Percentiles rank a stretch among this genome's conserved stretches.
phyloP scores from a whole-genome alignment of 2,329 filamentous ascomycete species.

The Xylariaceae sp. region DNA sequence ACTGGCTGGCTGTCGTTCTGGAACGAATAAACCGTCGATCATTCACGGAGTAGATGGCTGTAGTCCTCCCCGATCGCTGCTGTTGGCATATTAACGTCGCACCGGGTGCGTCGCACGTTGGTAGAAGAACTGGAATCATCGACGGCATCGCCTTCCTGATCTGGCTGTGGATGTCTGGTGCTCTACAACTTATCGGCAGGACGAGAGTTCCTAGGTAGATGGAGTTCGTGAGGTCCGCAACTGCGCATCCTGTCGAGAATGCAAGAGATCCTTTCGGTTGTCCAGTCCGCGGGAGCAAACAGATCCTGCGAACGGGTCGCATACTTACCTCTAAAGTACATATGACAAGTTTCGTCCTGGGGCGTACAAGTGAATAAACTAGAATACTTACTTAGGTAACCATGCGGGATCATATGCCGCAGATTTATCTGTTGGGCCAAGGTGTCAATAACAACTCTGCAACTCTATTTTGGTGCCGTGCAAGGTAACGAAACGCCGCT shows the following conservation, averaged over 20 bases:
- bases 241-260: constrained; percentile 8
- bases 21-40: not conserved
- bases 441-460: not conserved
- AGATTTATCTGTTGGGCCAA: not conserved
- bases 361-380: no score
- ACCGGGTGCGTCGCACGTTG: constrained; percentile 1
- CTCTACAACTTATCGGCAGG: constrained; percentile 4
- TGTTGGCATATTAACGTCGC: not conserved
- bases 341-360: no score
- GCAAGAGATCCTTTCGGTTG: not conserved
- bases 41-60: not conserved
- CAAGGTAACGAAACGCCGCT: constrained; percentile 15
- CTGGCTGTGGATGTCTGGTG: constrained; percentile 3
- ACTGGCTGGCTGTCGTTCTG: not conserved
- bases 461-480: constrained; percentile 5
- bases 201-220: constrained; percentile 6
- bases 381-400: no score
- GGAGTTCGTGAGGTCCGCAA: constrained; percentile 9
- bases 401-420: no score
- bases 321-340: constrained; percentile 22
- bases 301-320: constrained; percentile 10
- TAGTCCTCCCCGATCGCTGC: no score
- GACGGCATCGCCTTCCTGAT: constrained; percentile 23
- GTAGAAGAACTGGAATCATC: constrained; percentile 2
- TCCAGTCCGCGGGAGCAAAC: no score